Conservation (phyloP, 495 filamentous ascomycete genomes). For the Apodospora peruviana region DNA sequence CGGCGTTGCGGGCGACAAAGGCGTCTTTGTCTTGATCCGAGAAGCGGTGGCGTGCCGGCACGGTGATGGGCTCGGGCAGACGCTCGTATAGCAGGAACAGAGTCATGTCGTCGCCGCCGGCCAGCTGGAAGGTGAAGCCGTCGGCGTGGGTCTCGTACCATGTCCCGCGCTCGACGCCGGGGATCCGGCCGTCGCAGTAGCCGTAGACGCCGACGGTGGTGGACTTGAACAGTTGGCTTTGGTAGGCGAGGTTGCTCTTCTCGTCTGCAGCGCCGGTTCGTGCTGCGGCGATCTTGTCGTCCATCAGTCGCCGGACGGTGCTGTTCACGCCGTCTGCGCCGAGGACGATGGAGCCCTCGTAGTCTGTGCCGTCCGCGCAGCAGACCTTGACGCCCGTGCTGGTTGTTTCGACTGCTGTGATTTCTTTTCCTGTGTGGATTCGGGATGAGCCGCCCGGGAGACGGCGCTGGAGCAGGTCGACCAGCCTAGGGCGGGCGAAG, state of each 20-base stretch:
- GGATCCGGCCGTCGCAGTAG: slow-evolving; percentile 8
- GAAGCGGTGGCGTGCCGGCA: not conserved
- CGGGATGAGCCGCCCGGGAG: not conserved
- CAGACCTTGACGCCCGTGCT: slow-evolving; percentile 8
- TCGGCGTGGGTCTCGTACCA: not conserved
- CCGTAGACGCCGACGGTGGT: slow-evolving; percentile 21
- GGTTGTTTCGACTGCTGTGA: not conserved
- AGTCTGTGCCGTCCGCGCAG: slow-evolving; percentile 33
- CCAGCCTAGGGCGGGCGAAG: slow-evolving; percentile 4
- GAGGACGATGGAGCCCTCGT: slow-evolving; percentile 40
- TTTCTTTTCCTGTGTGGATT: not conserved
- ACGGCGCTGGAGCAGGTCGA: not conserved
- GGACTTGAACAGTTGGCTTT: not conserved
- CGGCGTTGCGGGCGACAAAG: not conserved
- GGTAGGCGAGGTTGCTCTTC: not conserved
- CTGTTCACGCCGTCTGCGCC: slow-evolving; percentile 48
- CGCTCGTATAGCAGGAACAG: not conserved
- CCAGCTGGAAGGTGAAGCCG: not conserved
- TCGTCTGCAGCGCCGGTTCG: slow-evolving; percentile 39
- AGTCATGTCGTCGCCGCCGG: not conserved
- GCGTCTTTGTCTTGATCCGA: not conserved
- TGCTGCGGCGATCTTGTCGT: slow-evolving; percentile 32
- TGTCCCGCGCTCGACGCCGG: not conserved
- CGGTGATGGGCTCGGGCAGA: not conserved
- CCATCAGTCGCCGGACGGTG: slow-evolving; percentile 35